Base-by-base conservation (phyloP, 371 early-diverging fungal genomes). In the Lichtheimia hyalospora region DNA sequence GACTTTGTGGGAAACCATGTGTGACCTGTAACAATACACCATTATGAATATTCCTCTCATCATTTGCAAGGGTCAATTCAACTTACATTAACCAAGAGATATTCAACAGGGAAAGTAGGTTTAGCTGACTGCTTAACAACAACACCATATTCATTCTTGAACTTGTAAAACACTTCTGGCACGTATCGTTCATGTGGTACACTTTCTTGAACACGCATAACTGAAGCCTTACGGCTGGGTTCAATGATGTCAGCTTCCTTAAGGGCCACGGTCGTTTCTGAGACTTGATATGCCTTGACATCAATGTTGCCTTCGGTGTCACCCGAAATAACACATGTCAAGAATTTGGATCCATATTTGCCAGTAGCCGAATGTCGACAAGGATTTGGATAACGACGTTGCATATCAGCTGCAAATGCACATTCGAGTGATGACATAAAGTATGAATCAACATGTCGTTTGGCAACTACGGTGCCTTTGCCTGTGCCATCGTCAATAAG, bases 51-150 rank as follows among this genome's bases (percentile, higher is more conserved):
- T n/a, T 20, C 1, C 2, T 34, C 24, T 5, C 56, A 27, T 16
- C 25, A 15, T 44, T 21, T 42, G 21, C 5, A 16, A 27, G 44
- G n/a, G 43, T 24, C 0, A 52, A 12, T n/a, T 12, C 24, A 23
- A 16, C 85, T 67, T 86, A 98, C 93, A 64, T 94, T 96, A 25
- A 96, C 93, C 48, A 98, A 73, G 21, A 97, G 84, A 66, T 98
- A 97, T 59, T 98, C 98, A 0, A 96, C 92, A 0, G 99, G 99
- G 68, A 97, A 98, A 0, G 92, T 89, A 0, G 97, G 97, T 62
- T 94, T 94, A 16, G 92, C 92, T 25, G 84, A 82, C 58, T 94
- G 88, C 53, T 92, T 83, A 0, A 96, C 98, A 27, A 85, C 76
- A 16, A 93, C 79, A 34, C 89, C 88, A 73, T 98, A 98, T 69